Conservation (phyloP, 108 stramenopile species). For the Pseudonitzschia multistriata region DNA sequence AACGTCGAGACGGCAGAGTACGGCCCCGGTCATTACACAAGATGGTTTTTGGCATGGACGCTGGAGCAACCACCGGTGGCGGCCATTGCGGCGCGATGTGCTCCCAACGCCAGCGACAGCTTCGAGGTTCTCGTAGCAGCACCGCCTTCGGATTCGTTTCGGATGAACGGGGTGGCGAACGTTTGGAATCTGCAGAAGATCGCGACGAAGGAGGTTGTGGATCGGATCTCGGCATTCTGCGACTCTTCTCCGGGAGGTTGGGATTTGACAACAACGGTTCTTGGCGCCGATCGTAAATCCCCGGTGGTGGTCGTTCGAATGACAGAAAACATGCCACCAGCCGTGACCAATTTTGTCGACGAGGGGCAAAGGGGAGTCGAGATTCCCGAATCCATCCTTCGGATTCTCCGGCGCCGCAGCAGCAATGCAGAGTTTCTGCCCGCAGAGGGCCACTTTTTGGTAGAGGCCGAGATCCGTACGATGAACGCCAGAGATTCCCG, state of each 20-base stretch:
- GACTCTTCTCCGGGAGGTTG: slow-evolving; percentile 32
- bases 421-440: slow-evolving; percentile 34
- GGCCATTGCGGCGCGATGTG: slow-evolving; percentile 12
- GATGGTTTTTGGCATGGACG: slow-evolving; percentile 95
- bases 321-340: slow-evolving; percentile 18
- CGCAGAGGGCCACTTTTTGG: slow-evolving; percentile 56
- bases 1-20: slow-evolving; percentile 79
- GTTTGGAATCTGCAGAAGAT: not conserved
- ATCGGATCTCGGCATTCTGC: slow-evolving; percentile 41
- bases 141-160: not conserved
- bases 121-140: slow-evolving; percentile 5
- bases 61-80: slow-evolving; percentile 40
- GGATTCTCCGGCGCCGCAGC: slow-evolving; percentile 6
- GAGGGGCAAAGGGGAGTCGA: slow-evolving; percentile 16
- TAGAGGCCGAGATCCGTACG: slow-evolving; percentile 33
- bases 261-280: slow-evolving; percentile 14
- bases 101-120: not conserved
- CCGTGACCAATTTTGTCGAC: slow-evolving; percentile 23
- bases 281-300: not conserved
- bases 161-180: not conserved
- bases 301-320: slow-evolving; percentile 5
- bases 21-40: slow-evolving; percentile 76
- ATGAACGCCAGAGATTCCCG: not conserved
- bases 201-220: slow-evolving; percentile 20
- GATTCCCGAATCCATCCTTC: slow-evolving; percentile 15